A percentile compares a stretch with the other conserved stretches of the same genome.
Conservation (phyloP, 495 filamentous ascomycete genomes). For the Cryomyces antarcticus region DNA sequence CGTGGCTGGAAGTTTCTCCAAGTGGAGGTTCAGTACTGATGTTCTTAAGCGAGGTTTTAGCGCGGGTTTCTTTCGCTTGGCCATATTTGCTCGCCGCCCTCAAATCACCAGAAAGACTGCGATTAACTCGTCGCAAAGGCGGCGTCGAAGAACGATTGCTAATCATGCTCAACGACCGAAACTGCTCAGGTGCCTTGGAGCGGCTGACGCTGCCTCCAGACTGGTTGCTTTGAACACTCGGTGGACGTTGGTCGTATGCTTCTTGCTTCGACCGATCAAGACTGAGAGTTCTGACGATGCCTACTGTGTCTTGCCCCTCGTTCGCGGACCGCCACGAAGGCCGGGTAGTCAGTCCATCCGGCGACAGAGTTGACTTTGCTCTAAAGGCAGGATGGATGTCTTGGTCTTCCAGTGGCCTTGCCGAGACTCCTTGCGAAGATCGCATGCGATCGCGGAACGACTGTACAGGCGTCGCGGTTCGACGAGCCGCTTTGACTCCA, state of each 20-base stretch:
- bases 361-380: conserved; percentile 17
- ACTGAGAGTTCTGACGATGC: conserved; percentile 15
- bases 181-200: conserved; percentile 33
- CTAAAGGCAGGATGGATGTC: no score
- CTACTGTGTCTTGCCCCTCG: conserved; percentile 21
- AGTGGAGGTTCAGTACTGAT: conserved; percentile 21
- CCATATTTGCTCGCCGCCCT: conserved; percentile 40
- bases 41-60: conserved; percentile 8
- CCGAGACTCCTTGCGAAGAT: not conserved
- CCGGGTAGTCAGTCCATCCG: conserved; percentile 30
- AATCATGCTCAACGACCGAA: conserved; percentile 38
- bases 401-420: not conserved
- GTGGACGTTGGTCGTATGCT: conserved; percentile 4
- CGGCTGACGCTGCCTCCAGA: conserved; percentile 26
- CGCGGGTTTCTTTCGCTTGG: conserved; percentile 5
- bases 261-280: conserved; percentile 10
- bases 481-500: not conserved
- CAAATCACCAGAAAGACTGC: conserved; percentile 61
- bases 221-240: conserved; percentile 24
- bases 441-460: not conserved
- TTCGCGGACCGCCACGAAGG: conserved; percentile 24
- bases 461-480: not conserved
- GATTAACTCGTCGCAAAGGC: conserved; percentile 49
- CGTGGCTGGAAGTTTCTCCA: conserved; percentile 41
- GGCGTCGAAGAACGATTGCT: conserved; percentile 36